These are phyloP conservation scores for Alternaria sp. DNA, from an alignment of 2,329 filamentous ascomycete genomes.

Conservation along the genomic window DNA sequence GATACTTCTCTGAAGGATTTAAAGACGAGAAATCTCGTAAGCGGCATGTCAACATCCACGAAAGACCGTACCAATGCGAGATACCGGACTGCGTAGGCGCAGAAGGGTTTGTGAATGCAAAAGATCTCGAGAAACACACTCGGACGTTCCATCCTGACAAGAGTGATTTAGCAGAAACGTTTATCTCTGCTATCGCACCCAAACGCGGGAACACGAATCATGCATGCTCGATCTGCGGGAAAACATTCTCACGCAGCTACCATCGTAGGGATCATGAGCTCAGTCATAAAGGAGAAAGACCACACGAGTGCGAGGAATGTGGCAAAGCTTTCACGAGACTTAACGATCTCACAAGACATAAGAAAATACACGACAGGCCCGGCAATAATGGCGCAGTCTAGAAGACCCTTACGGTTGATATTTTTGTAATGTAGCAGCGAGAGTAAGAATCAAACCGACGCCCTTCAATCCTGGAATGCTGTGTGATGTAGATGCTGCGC, in stretches of 20 bases:
- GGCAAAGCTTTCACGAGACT: slow-evolving; percentile 37
- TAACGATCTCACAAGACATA: slow-evolving; percentile 36
- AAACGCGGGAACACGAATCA: slow-evolving; percentile 33
- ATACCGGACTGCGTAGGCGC: slow-evolving; percentile 47
- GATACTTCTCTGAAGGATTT: no score
- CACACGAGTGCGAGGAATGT: slow-evolving; percentile 35
- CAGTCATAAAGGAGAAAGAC: slow-evolving; percentile 47
- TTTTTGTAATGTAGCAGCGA: no score
- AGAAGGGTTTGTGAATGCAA: slow-evolving; percentile 53
- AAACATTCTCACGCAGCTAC: slow-evolving; percentile 52
- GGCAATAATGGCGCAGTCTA: no score
- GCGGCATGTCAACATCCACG: no score
- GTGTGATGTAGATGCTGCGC: no score
- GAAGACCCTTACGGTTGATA: no score
- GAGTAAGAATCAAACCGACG: no score
- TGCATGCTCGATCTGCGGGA: slow-evolving; percentile 49
- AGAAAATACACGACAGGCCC: slow-evolving; percentile 36
- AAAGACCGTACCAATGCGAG: slow-evolving; percentile 52
- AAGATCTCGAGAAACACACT: slow-evolving; percentile 45
- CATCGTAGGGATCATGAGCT: slow-evolving; percentile 49
- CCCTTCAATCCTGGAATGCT: no score
- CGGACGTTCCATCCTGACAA: slow-evolving; percentile 38
- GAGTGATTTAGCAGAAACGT: slow-evolving; percentile 32
- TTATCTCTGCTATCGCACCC: slow-evolving; percentile 18
- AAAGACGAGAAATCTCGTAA: no score